Percentiles rank a stretch among this genome's conserved stretches.
Conservation (phyloP, 495 filamentous ascomycete genomes). For the Jackrogersella multiformis region DNA sequence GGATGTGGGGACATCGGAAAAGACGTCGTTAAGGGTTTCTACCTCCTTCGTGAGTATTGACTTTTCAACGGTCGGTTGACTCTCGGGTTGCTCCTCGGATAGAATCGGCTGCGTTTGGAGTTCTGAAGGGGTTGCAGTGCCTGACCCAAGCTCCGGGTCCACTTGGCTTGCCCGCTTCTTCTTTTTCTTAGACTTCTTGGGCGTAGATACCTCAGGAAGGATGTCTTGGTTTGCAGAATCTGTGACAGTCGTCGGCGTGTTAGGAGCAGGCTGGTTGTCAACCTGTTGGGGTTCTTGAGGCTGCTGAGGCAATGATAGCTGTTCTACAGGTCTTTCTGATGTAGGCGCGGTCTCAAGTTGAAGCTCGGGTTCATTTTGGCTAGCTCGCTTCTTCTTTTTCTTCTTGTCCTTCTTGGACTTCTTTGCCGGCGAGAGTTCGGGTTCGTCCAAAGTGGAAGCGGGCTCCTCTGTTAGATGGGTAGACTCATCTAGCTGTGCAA, state of each 20-base stretch:
- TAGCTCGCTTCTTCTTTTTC: slow-evolving; percentile 45
- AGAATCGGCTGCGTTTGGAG: slow-evolving; percentile 9
- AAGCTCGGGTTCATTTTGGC: slow-evolving; percentile 21
- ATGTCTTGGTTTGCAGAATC: slow-evolving; percentile 17
- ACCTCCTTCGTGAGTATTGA: slow-evolving; percentile 2
- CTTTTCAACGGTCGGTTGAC: slow-evolving; percentile 32
- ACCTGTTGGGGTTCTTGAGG: slow-evolving; percentile 22
- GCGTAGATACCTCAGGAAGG: slow-evolving; percentile 23
- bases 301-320: slow-evolving; percentile 22
- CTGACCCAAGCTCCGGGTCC: slow-evolving; percentile 18
- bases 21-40: slow-evolving; percentile 12
- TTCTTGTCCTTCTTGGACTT: slow-evolving; percentile 52
- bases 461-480: background rate
- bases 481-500: slow-evolving; percentile 7
- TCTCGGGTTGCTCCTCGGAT: slow-evolving; percentile 12
- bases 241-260: slow-evolving; percentile 1
- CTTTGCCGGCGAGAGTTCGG: slow-evolving; percentile 16
- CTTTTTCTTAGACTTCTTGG: slow-evolving; percentile 34
- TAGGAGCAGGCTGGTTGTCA: slow-evolving; percentile 26
- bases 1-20: slow-evolving; percentile 45
- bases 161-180: slow-evolving; percentile 38
- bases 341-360: slow-evolving; percentile 3
- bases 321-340: slow-evolving; percentile 19
- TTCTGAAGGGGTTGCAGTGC: slow-evolving; percentile 26
- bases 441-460: slow-evolving; percentile 4